Percentiles rank a stretch among this genome's conserved stretches.
Conservation (phyloP, 768 basidiomycete genomes). For the Erythrobasidium yunnanense region DNA sequence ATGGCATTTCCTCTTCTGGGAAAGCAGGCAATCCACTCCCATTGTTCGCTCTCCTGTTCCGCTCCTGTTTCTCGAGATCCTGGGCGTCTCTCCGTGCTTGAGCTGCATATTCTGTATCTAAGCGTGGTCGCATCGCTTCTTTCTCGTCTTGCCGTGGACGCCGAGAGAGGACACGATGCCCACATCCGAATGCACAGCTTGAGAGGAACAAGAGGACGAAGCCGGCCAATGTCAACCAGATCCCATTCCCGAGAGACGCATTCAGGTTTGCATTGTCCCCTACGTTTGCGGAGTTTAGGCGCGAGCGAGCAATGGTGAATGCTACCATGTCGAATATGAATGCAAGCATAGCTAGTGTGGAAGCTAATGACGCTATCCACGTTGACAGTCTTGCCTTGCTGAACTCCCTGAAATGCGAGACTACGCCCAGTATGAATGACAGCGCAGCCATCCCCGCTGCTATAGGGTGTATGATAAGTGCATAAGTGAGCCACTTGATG, state of each 20-base stretch:
- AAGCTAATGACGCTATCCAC: conserved; percentile 53
- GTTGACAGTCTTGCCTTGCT: conserved; percentile 47
- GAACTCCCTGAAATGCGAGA: conserved; percentile 75
- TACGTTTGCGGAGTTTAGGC: conserved; percentile 55
- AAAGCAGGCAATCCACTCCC: conserved; percentile 18
- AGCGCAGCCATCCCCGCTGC: conserved; percentile 64
- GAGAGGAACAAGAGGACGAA: conserved; percentile 80
- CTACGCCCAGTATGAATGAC: conserved; percentile 67
- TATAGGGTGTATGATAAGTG: conserved; percentile 79
- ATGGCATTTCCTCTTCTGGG: conserved; percentile 15
- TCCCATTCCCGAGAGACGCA: conserved; percentile 71
- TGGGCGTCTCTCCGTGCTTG: conserved; percentile 15
- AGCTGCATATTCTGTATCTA: conserved; percentile 21
- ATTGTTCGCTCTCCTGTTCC: neutral
- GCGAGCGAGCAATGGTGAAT: conserved; percentile 76
- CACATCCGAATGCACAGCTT: conserved; percentile 74
- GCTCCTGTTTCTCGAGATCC: neutral
- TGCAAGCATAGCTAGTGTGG: conserved; percentile 64
- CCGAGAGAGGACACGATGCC: conserved; percentile 68
- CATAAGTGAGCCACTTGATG: conserved; percentile 92
- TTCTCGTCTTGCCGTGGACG: conserved; percentile 38
- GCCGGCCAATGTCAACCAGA: conserved; percentile 82
- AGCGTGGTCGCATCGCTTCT: conserved; percentile 12
- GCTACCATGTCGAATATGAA: conserved; percentile 86
- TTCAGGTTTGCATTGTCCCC: conserved; percentile 49